A percentile compares a stretch with the other conserved stretches of the same genome.
Evolutionary conservation across 2,329 filamentous ascomycete genomes (phyloP).

Genomic region (Cadophora luteo-olivacea): DNA sequence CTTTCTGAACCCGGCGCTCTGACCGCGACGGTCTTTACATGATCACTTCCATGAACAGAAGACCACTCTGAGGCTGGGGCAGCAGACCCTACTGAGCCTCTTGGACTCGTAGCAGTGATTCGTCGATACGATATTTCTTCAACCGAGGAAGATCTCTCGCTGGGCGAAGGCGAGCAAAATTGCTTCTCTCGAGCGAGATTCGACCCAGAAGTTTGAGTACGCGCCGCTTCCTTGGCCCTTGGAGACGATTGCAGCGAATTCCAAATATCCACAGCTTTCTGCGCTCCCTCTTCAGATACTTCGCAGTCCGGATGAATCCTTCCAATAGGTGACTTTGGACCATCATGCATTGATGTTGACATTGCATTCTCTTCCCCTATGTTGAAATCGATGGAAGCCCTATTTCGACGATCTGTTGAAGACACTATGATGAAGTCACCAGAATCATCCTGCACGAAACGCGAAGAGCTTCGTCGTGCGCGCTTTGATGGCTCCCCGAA

Average conservation of each 20-base stretch:
- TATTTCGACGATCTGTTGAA: neutral
- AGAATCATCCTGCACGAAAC: neutral
- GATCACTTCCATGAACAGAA: constrained; percentile 4
- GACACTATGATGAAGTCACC: constrained; percentile 17
- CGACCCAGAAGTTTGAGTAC: neutral
- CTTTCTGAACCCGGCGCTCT: neutral
- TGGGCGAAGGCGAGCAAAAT: neutral
- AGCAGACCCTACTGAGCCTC: neutral
- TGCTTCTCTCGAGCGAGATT: neutral
- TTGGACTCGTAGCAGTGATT: neutral
- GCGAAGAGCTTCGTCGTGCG: constrained; percentile 3
- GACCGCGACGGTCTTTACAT: neutral
- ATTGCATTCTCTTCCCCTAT: neutral
- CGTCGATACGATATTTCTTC: neutral
- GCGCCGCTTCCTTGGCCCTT: neutral
- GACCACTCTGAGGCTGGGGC: constrained; percentile 4
- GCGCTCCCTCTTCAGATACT: constrained; percentile 3
- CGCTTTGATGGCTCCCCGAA: neutral
- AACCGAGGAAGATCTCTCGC: neutral
- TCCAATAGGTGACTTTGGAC: neutral
- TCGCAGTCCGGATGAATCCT: constrained; percentile 9
- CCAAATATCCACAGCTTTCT: constrained; percentile 19
- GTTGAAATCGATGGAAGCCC: neutral
- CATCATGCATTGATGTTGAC: neutral
- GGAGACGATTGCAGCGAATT: neutral